Conservation (phyloP, 2,329 filamentous ascomycete genomes). For the Cryphonectria radicalis region DNA sequence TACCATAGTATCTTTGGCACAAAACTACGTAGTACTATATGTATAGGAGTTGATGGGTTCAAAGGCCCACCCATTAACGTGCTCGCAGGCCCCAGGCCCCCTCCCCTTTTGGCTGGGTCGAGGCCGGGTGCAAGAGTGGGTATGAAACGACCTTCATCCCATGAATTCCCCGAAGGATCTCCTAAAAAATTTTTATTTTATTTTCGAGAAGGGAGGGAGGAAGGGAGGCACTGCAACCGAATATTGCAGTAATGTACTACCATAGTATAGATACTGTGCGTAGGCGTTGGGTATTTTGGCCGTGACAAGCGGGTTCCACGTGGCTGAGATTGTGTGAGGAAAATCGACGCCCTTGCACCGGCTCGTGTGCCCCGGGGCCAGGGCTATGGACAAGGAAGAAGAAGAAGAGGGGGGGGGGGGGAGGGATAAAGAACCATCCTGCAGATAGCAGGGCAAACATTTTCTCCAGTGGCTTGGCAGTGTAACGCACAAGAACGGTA, state of each 20-base stretch:
- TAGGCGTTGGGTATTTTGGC: not conserved
- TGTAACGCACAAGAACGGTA: not conserved
- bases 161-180: slow-evolving; percentile 1
- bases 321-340: not conserved
- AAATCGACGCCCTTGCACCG: not conserved
- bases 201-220: not conserved
- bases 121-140: not conserved
- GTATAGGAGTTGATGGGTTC: not conserved
- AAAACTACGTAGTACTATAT: not conserved
- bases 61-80: not conserved
- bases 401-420: too few relatives aligned
- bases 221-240: not conserved
- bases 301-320: not conserved
- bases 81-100: not conserved
- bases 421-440: not conserved
- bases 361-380: not conserved
- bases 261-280: not conserved
- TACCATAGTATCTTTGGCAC: too few relatives aligned
- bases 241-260: not conserved
- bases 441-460: too few relatives aligned
- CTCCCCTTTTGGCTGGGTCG: not conserved
- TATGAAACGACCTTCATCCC: not conserved
- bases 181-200: not conserved
- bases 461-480: not conserved
- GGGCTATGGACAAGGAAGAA: not conserved